Conservation (phyloP, 1,284 basidiomycete genomes). For the Tilletia setariae region DNA sequence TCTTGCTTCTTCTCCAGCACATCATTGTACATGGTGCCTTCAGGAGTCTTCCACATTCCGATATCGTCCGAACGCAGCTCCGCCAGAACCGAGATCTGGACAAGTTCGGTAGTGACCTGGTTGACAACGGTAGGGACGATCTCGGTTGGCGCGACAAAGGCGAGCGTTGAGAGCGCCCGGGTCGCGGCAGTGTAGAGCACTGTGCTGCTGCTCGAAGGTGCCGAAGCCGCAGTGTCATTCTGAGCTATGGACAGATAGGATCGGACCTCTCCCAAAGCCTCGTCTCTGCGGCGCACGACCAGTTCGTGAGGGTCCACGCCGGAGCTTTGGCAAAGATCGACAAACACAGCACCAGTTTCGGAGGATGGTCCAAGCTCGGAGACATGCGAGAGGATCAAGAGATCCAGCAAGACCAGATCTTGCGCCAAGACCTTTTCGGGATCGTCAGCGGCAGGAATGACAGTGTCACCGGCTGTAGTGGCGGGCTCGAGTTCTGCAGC, state of each 20-base stretch:
- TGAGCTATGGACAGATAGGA: not conserved
- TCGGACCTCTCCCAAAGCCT: slow-evolving; percentile 30
- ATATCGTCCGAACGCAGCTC: slow-evolving; percentile 40
- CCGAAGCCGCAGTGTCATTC: not conserved
- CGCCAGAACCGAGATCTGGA: slow-evolving; percentile 28
- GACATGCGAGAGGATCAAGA: slow-evolving; percentile 48
- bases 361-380: slow-evolving; percentile 31
- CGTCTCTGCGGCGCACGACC: slow-evolving; percentile 33
- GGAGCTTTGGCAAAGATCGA: slow-evolving; percentile 45
- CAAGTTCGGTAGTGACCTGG: slow-evolving; percentile 33
- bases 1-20: slow-evolving; percentile 40
- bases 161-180: slow-evolving; percentile 41
- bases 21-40: slow-evolving; percentile 43
- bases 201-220: not conserved
- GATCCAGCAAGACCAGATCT: slow-evolving; percentile 35
- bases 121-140: slow-evolving; percentile 37
- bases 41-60: slow-evolving; percentile 46
- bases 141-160: slow-evolving; percentile 39
- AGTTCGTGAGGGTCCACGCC: slow-evolving; percentile 39
- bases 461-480: not conserved
- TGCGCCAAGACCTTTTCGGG: slow-evolving; percentile 19
- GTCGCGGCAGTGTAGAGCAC: slow-evolving; percentile 40
- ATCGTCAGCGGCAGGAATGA: slow-evolving; percentile 28
- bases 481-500: not conserved
- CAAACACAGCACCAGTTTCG: slow-evolving; percentile 37